phyloP scores from a whole-genome alignment of 2,329 filamentous ascomycete genomes.

The Exophiala xenobiotica region DNA sequence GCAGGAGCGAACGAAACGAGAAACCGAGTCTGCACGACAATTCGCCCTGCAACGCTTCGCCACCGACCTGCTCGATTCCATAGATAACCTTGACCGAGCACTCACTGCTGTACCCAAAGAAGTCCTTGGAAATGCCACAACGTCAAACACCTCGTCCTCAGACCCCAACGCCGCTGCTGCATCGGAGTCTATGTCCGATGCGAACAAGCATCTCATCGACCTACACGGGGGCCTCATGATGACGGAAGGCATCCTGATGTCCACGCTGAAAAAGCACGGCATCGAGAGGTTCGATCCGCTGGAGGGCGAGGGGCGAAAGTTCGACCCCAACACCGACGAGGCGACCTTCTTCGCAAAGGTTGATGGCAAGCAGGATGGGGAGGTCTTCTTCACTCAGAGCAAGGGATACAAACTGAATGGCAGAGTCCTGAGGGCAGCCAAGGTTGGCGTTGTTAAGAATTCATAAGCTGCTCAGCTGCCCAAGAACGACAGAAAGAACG shows the following conservation, averaged over 20 bases:
- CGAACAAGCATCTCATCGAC: constrained; percentile 70
- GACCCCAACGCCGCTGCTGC: constrained; percentile 41
- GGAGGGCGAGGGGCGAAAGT: constrained; percentile 69
- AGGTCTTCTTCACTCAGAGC: constrained; percentile 87
- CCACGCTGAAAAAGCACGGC: constrained; percentile 89
- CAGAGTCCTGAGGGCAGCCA: constrained; percentile 81
- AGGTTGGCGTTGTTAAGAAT: constrained; percentile 96
- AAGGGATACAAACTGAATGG: constrained; percentile 96
- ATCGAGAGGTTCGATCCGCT: constrained; percentile 81
- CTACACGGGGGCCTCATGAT: constrained; percentile 90
- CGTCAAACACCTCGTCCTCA: constrained; percentile 22
- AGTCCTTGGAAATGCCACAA: constrained; percentile 57
- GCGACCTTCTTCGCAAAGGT: constrained; percentile 91
- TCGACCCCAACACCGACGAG: constrained; percentile 96
- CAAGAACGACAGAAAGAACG: too few relatives aligned
- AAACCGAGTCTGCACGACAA: constrained; percentile 81
- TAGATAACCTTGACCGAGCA: constrained; percentile 97
- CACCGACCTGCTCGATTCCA: constrained; percentile 87
- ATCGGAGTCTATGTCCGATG: constrained; percentile 36
- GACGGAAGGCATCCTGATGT: constrained; percentile 86
- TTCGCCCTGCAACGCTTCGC: constrained; percentile 95
- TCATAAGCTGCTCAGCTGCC: constrained; percentile 40
- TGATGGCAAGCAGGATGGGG: constrained; percentile 83
- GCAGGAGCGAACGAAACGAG: constrained; percentile 88
- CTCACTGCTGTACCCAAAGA: constrained; percentile 74